Evolutionary conservation across 1,139 yeast genomes (phyloP).

Genomic region (Kodamaea alishanica): DNA sequence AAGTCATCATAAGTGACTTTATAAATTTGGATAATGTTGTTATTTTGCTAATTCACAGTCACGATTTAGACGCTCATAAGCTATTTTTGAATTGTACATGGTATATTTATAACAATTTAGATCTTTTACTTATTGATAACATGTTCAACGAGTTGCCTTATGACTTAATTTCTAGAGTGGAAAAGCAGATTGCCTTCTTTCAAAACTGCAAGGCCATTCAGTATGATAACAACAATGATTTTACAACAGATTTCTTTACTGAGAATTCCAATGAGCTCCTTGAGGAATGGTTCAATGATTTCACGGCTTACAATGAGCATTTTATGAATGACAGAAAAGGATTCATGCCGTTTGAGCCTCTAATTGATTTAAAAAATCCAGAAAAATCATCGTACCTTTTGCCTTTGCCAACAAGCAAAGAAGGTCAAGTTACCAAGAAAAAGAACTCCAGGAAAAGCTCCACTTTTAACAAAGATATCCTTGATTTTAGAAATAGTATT

Average conservation of each 20-base stretch:
- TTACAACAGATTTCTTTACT: slow-evolving; percentile 21
- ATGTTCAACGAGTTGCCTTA: slow-evolving; percentile 27
- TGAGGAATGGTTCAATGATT: slow-evolving; percentile 31
- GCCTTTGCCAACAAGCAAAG: slow-evolving; percentile 7
- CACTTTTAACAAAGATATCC: slow-evolving; percentile 20
- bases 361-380: slow-evolving; percentile 39
- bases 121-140: slow-evolving; percentile 54
- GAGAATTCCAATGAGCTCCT: slow-evolving; percentile 22
- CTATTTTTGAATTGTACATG: slow-evolving; percentile 61
- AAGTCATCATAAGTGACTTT: slow-evolving; percentile 57
- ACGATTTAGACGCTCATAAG: slow-evolving; percentile 48
- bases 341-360: slow-evolving; percentile 42
- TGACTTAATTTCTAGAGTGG: slow-evolving; percentile 27
- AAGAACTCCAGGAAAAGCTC: slow-evolving; percentile 31
- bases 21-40: slow-evolving; percentile 62
- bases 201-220: slow-evolving; percentile 27
- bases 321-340: slow-evolving; percentile 50
- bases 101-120: slow-evolving; percentile 67
- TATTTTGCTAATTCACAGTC: slow-evolving; percentile 53
- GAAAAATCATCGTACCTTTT: slow-evolving; percentile 7
- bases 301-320: slow-evolving; percentile 40
- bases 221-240: slow-evolving; percentile 18
- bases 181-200: slow-evolving; percentile 25
- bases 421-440: slow-evolving; percentile 12
- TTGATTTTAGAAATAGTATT: slow-evolving; percentile 20